Base-by-base conservation (phyloP, 2,329 filamentous ascomycete species). In the Monosporascus sp. region DNA sequence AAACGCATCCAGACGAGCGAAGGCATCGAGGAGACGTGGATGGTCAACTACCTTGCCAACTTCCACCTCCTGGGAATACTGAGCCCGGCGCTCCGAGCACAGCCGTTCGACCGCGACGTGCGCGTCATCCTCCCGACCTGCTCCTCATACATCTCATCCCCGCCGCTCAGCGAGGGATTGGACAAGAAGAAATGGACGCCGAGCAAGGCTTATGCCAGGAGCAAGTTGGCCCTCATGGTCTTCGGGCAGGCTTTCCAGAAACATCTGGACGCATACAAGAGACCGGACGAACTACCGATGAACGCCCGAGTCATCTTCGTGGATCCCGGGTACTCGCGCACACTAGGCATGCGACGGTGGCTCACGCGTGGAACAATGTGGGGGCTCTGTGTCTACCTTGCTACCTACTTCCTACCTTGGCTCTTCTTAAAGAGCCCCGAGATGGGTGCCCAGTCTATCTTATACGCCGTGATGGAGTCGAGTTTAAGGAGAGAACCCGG, bases 1-100 rank as follows among this genome's bases (percentile, higher is more conserved):
- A 73, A 76, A 59, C 76, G 82, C 27, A 74, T 71, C 1, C 75
- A 82, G 59, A 96, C 91, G 0, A 73, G 78, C 6, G 91, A 97
- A 65, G 91, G 91, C 1, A 75, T 97, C 16, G 93, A 97, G 67
- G 81, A 87, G 60, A 93, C 88, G 56, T 97, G 92, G 92, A 91
- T 91, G 74, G 79, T 97, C 63, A 99, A 99, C 68, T 99, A 91
- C 70, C 80, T 99, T 40, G 88, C 91, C 58, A 97, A 97, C 70
- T 97, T 97, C 73, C 95, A 99, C 66, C 79, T 99, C 3, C 79
- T 99, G 45, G 90, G 89, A 59, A 95, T 99, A 31, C 78, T 99
- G 37, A 94, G 88, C 62, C 94, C 94, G 0, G 93, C 94, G 0
- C 79, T 99, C 56, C 84, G 91, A 60, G 91, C 89, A 1, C 94